Evolutionary conservation across 2,329 filamentous ascomycete genomes (phyloP).

Genomic region (Paecilomyces formosus): DNA sequence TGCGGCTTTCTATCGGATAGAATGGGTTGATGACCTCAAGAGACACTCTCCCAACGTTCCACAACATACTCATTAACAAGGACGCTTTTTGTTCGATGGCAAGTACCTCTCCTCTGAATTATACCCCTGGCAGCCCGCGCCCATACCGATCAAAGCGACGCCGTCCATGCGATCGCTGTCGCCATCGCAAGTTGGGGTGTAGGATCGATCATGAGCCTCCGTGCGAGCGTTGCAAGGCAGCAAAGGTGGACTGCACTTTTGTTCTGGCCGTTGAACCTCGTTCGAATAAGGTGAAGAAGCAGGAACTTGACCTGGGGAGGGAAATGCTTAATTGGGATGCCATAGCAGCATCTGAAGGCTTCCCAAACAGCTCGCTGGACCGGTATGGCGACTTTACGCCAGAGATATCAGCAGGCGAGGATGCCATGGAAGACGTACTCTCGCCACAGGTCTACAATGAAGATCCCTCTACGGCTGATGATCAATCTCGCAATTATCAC

Average conservation of each 20-base stretch:
- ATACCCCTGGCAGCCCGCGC: slow-evolving; percentile 4
- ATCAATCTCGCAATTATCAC: slow-evolving; percentile 3
- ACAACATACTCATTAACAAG: background rate
- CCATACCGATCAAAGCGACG: slow-evolving; percentile 27
- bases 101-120: background rate
- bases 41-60: background rate
- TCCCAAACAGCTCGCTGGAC: background rate
- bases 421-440: background rate
- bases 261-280: slow-evolving; percentile 9
- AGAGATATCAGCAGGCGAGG: background rate
- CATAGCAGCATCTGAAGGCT: background rate
- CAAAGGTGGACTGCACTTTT: slow-evolving; percentile 18
- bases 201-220: slow-evolving; percentile 6
- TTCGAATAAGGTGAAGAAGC: slow-evolving; percentile 12
- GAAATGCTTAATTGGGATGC: slow-evolving; percentile 5
- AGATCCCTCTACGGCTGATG: slow-evolving; percentile 3
- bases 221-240: slow-evolving; percentile 18
- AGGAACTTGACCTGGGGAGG: slow-evolving; percentile 3
- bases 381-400: background rate
- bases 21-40: background rate
- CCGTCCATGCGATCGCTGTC: slow-evolving; percentile 26
- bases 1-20: background rate
- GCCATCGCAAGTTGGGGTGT: slow-evolving; percentile 22
- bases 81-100: background rate
- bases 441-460: background rate